A percentile compares a stretch with the other conserved stretches of the same genome.
These are phyloP conservation scores for Ophiostoma tasmaniense DNA, from an alignment of 2,329 filamentous ascomycete genomes.

Conservation along the genomic window DNA sequence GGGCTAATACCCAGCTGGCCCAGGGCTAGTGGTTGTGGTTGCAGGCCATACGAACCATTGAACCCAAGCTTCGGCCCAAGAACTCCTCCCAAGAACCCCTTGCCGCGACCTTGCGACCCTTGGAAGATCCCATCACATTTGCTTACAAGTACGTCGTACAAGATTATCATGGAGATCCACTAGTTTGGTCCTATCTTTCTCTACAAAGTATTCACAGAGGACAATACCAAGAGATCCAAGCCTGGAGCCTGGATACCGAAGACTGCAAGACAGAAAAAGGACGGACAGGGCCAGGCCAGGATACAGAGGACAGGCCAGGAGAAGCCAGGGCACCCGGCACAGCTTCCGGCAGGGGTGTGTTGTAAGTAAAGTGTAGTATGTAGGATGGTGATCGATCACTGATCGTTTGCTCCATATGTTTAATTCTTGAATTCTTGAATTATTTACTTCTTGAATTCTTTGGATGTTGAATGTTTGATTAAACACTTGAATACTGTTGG, in stretches of 20 bases:
- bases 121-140: not conserved
- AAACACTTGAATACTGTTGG: not conserved
- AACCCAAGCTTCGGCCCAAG: not conserved
- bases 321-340: too few relatives aligned
- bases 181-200: not conserved
- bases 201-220: too few relatives aligned
- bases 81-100: not conserved
- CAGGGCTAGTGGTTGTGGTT: too few relatives aligned
- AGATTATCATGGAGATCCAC: not conserved
- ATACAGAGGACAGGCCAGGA: not conserved
- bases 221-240: not conserved
- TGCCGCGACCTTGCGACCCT: not conserved
- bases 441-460: too few relatives aligned
- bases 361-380: not conserved
- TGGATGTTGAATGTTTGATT: not conserved
- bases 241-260: not conserved
- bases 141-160: not conserved
- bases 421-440: not conserved
- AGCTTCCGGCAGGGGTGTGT: not conserved
- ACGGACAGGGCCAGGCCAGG: not conserved
- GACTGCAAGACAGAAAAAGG: not conserved
- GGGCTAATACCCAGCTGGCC: not conserved
- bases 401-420: not conserved
- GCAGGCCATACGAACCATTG: not conserved
- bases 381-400: not conserved